Evolutionary conservation across 75 land plant species (phyloP), one percentile per base, ranked within the genome.

Genomic region (Chamaecyparis obtusa): DNA sequence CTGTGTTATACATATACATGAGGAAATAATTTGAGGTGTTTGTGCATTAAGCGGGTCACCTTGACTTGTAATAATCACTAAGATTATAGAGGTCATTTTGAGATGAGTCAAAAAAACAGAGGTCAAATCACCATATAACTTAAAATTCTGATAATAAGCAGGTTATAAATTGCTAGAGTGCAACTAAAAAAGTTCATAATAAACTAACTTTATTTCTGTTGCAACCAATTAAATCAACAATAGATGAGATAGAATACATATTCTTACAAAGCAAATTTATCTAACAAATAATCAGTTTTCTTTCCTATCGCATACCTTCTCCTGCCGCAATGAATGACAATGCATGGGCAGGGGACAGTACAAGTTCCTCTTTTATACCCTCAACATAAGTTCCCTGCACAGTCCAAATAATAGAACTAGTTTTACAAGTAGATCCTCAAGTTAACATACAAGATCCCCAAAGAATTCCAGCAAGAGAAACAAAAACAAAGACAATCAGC

Each of bases 281-380:
- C 6, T 35, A 81, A 44, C 44, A 41, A 81, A 41, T 21, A 44
- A 81, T 17, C 10, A 39, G 9, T 81, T 24, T 16, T 37, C 21
- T 27, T 30, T 81, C 83, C 46, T 43, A 41, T 64, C n/a, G 17
- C 46, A 21, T 89, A 98, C 99, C 99, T 97, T 98, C 99, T 87
- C 99, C 99, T 86, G 99, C 93, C 77, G 97, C 99, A 93, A 98
- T 98, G 75, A 98, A 94, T 37, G 99, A 97, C 82, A 98, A 92
- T 77, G 95, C 99, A 90, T 98, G 99, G 35, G 99, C 99, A 88
- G 99, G 97, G 79, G 99, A 98, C 84, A 98, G 87, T 87, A 98
- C 99, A 88, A 98, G 97, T 90, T 98, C 99, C 87, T 98, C 99
- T 88, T 98, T 98, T 85, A 98, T 97, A 27, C 99, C 99, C 88